A percentile compares a stretch with the other conserved stretches of the same genome.
These are phyloP conservation scores for Aureobasidium sp. DNA, from an alignment of 2,329 filamentous ascomycete genomes.

Conservation along the genomic window DNA sequence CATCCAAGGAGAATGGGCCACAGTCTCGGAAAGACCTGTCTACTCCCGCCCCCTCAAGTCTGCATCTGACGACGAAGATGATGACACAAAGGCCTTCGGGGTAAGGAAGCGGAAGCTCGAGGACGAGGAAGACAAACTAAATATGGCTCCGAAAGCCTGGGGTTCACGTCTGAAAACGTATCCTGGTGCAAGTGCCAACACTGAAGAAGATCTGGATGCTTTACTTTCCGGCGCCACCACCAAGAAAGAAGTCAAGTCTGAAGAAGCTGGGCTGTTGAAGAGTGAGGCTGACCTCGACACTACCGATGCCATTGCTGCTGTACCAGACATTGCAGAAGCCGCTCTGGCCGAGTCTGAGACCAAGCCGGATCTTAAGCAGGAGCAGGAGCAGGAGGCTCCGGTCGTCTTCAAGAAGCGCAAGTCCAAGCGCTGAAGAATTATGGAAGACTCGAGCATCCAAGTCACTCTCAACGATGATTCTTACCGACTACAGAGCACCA, in stretches of 20 bases:
- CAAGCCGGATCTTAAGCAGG: slow-evolving; percentile 4
- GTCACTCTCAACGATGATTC: no score
- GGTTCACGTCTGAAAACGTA: slow-evolving; percentile 37
- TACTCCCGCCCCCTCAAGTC: slow-evolving; percentile 5
- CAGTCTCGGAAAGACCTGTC: slow-evolving; percentile 44
- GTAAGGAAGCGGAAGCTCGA: slow-evolving; percentile 55
- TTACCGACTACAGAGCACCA: no score
- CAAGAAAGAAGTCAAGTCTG: slow-evolving; percentile 23
- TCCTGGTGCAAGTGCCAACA: slow-evolving; percentile 34
- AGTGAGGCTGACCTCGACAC: slow-evolving; percentile 24
- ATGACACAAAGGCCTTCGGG: slow-evolving; percentile 39
- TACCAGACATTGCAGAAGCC: slow-evolving; percentile 14
- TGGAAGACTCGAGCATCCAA: no score
- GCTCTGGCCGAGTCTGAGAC: not conserved
- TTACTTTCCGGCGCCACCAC: slow-evolving; percentile 34
- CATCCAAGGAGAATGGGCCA: slow-evolving; percentile 81
- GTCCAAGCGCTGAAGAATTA: slow-evolving; percentile 24
- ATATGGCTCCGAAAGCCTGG: slow-evolving; percentile 33
- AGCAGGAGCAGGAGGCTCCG: slow-evolving; percentile 29
- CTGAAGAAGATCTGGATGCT: slow-evolving; percentile 53
- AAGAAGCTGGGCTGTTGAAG: slow-evolving; percentile 23
- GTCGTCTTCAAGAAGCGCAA: slow-evolving; percentile 78
- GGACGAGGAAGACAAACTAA: slow-evolving; percentile 52
- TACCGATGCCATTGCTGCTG: slow-evolving; percentile 19
- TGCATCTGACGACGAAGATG: slow-evolving; percentile 36